These are phyloP conservation scores for Chrysoporthe deuterocubensis DNA, from an alignment of 2,329 filamentous ascomycete genomes.

Conservation along the genomic window DNA sequence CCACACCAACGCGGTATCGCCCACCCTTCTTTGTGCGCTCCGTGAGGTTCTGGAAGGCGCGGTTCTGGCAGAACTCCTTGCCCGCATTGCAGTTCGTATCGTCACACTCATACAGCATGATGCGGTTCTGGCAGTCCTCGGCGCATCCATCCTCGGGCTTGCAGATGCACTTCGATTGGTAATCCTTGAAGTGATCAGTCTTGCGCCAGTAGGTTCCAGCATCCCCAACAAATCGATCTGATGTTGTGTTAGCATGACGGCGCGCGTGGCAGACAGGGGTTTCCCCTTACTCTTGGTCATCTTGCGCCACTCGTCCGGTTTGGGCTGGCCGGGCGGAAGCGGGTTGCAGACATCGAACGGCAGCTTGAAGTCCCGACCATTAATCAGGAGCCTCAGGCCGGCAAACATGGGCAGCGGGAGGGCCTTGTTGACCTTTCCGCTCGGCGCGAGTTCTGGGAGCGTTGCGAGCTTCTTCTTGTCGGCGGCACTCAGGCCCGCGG, in stretches of 20 bases:
- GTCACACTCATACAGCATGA: slow-evolving; percentile 98
- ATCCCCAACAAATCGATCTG: slow-evolving; percentile 89
- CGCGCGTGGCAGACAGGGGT: neutral
- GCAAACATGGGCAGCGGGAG: slow-evolving; percentile 81
- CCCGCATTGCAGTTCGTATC: slow-evolving; percentile 83
- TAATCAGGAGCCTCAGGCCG: slow-evolving; percentile 71
- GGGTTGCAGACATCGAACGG: slow-evolving; percentile 91
- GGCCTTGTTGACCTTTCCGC: slow-evolving; percentile 54
- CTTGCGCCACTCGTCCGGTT: slow-evolving; percentile 91
- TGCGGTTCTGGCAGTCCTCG: slow-evolving; percentile 89
- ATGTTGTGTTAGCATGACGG: slow-evolving; percentile 28
- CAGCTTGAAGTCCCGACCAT: slow-evolving; percentile 81
- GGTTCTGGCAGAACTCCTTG: slow-evolving; percentile 77
- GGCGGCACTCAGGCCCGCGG: slow-evolving; percentile 50
- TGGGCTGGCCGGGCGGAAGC: slow-evolving; percentile 81
- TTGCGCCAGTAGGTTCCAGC: slow-evolving; percentile 82
- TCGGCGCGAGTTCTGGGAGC: slow-evolving; percentile 52
- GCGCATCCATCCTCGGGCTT: slow-evolving; percentile 78
- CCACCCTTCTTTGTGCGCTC: slow-evolving; percentile 77
- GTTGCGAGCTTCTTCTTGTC: slow-evolving; percentile 58
- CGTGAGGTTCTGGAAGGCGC: slow-evolving; percentile 81
- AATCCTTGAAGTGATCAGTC: slow-evolving; percentile 73
- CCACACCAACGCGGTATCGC: slow-evolving; percentile 89
- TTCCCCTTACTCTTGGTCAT: slow-evolving; percentile 79
- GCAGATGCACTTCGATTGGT: slow-evolving; percentile 79